Percentiles rank a stretch among this genome's conserved stretches.
Conservation (phyloP, 345 rosid species). For the Xanthoceras sorbifolium region DNA sequence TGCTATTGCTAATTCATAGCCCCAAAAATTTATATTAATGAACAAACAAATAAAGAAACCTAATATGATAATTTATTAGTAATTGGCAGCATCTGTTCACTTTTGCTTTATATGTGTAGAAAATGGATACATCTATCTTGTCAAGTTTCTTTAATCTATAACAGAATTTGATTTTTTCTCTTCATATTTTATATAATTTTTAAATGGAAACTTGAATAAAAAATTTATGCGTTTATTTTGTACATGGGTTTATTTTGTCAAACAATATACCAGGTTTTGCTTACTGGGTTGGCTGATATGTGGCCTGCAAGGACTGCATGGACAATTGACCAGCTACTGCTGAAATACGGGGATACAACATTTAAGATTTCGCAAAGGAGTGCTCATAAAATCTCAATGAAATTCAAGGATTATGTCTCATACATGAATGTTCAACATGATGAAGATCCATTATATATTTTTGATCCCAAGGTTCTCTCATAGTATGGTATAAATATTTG, state of each 20-base stretch:
- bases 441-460: conserved; percentile 95
- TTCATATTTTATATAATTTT: not conserved
- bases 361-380: conserved; percentile 91
- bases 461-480: conserved; percentile 74
- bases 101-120: not conserved
- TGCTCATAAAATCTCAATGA: conserved; percentile 60
- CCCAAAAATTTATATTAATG: not conserved
- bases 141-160: not conserved
- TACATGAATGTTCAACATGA: conserved; percentile 80
- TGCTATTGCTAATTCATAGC: not conserved
- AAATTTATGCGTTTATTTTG: conserved; percentile 10
- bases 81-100: not conserved
- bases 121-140: not conserved
- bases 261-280: conserved; percentile 58
- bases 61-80: not conserved
- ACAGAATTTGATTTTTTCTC: not conserved
- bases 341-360: conserved; percentile 61
- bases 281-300: conserved; percentile 72
- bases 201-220: not conserved
- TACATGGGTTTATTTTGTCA: conserved; percentile 9
- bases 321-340: conserved; percentile 68
- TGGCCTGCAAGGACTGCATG: conserved; percentile 93
- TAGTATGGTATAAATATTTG: not conserved
- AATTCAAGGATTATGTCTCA: conserved; percentile 77
- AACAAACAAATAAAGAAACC: not conserved